Percentiles rank a stretch among this genome's conserved stretches.
Conservation (phyloP, 208 protist genomes). For the Leishmania guyanensis region DNA sequence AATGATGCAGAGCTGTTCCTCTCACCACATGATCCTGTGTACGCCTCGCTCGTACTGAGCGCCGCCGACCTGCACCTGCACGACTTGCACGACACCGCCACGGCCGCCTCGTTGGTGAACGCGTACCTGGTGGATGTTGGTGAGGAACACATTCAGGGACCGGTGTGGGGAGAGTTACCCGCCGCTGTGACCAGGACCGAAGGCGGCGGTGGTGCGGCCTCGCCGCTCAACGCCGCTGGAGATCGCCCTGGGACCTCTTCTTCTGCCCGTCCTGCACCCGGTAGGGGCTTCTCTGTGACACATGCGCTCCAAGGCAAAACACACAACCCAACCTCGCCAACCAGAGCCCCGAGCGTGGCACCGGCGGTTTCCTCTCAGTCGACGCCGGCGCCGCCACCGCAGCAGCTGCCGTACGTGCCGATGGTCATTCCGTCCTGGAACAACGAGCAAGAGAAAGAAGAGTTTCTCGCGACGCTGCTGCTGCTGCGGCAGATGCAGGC, state of each 20-base stretch:
- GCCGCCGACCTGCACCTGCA: conserved; percentile 62
- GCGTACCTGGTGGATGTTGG: conserved; percentile 72
- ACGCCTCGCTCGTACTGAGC: conserved; percentile 82
- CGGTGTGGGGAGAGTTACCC: conserved; percentile 27
- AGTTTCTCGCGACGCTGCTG: conserved; percentile 60
- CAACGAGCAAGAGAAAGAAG: conserved; percentile 53
- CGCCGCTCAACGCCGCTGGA: neutral
- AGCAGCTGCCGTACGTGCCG: conserved; percentile 43
- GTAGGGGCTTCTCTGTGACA: conserved; percentile 52
- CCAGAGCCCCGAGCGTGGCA: neutral
- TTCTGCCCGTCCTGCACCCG: conserved; percentile 5
- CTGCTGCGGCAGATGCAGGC: conserved; percentile 42
- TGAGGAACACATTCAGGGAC: conserved; percentile 62
- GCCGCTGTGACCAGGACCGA: neutral
- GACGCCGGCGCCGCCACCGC: neutral
- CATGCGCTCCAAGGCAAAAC: conserved; percentile 43
- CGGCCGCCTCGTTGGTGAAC: conserved; percentile 41
- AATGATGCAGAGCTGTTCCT: conserved; percentile 71
- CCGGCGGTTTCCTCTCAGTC: neutral
- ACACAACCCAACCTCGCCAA: neutral
- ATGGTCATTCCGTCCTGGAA: conserved; percentile 77
- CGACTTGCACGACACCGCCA: conserved; percentile 26
- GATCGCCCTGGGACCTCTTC: neutral
- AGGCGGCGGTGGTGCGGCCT: neutral
- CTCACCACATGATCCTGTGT: conserved; percentile 83